Evolutionary conservation across 768 basidiomycete species (phyloP).

Genomic region (Psilocybe tampanensis): DNA sequence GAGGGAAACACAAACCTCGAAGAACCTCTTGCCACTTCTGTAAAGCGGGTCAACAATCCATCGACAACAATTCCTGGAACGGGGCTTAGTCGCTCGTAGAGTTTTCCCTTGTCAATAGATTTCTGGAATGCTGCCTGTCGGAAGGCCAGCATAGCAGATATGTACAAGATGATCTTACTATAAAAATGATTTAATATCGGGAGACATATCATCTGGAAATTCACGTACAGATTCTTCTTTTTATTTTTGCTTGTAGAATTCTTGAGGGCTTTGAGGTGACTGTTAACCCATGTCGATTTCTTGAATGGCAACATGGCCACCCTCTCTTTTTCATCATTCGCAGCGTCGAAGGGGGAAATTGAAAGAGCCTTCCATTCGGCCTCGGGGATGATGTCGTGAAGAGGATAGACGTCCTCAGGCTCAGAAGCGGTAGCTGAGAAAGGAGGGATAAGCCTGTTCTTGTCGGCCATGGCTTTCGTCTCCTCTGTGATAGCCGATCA

Average conservation of each 20-base stretch:
- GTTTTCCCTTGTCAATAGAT: conserved; percentile 47
- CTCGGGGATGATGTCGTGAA: conserved; percentile 78
- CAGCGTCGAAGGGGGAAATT: conserved; percentile 54
- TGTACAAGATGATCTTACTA: conserved; percentile 80
- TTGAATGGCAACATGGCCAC: conserved; percentile 60
- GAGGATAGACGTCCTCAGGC: conserved; percentile 72
- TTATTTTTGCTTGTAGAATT: conserved; percentile 54
- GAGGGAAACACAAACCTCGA: conserved; percentile 49
- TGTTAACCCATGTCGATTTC: conserved; percentile 70
- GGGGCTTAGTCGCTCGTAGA: conserved; percentile 57
- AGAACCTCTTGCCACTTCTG: conserved; percentile 71
- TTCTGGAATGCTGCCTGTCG: conserved; percentile 42
- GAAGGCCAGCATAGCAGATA: conserved; percentile 81
- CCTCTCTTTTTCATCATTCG: conserved; percentile 49
- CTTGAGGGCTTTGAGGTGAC: conserved; percentile 52
- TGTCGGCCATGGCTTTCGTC: conserved; percentile 63
- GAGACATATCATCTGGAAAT: too few species aligned
- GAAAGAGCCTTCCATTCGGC: conserved; percentile 78
- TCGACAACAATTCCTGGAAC: conserved; percentile 72
- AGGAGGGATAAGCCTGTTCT: conserved; percentile 73
- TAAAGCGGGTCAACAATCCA: conserved; percentile 76
- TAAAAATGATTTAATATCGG: not conserved
- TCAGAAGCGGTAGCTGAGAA: conserved; percentile 67
- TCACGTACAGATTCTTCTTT: conserved; percentile 61
- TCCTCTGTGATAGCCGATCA: conserved; percentile 48